Percentiles rank a stretch among this genome's conserved stretches.
phyloP scores from a whole-genome alignment of 2,329 filamentous ascomycete species.

The Huntiella decipiens region DNA sequence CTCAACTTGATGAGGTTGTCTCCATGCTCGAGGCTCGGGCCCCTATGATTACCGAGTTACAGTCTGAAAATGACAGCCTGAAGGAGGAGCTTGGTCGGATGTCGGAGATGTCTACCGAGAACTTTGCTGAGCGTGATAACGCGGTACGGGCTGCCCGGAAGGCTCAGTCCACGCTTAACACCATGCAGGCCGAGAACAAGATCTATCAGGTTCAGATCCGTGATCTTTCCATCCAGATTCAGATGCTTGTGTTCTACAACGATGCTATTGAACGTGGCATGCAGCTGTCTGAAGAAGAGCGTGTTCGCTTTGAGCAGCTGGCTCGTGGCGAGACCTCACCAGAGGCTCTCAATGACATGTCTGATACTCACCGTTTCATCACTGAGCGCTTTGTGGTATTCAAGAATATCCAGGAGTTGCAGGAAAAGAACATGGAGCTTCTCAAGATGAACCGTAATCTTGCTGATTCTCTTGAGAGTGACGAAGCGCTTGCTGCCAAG shows the following conservation, averaged over 20 bases:
- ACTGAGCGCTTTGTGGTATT: constrained; percentile 79
- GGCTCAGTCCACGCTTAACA: constrained; percentile 52
- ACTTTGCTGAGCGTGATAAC: constrained; percentile 59
- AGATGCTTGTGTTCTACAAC: constrained; percentile 73
- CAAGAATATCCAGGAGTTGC: constrained; percentile 65
- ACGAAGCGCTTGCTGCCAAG: constrained; percentile 55
- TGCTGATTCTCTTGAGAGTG: constrained; percentile 76
- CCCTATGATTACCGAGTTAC: constrained; percentile 74
- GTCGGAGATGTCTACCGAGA: constrained; percentile 66
- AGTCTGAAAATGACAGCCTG: constrained; percentile 61
- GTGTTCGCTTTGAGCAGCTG: constrained; percentile 56
- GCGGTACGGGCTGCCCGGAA: constrained; percentile 64
- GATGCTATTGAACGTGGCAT: constrained; percentile 65
- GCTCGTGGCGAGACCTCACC: constrained; percentile 58
- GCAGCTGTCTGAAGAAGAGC: constrained; percentile 51
- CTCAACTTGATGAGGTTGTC: constrained; percentile 71
- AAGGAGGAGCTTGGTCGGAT: constrained; percentile 67
- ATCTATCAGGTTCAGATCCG: constrained; percentile 74
- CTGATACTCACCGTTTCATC: constrained; percentile 74
- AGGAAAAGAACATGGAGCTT: constrained; percentile 73
- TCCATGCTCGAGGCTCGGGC: constrained; percentile 67
- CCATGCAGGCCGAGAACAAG: constrained; percentile 47
- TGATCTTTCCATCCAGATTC: constrained; percentile 76
- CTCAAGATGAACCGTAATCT: constrained; percentile 68
- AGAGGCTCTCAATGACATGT: constrained; percentile 52